Conservation (phyloP, 768 basidiomycete species). For the Gymnopilus dilepis region DNA sequence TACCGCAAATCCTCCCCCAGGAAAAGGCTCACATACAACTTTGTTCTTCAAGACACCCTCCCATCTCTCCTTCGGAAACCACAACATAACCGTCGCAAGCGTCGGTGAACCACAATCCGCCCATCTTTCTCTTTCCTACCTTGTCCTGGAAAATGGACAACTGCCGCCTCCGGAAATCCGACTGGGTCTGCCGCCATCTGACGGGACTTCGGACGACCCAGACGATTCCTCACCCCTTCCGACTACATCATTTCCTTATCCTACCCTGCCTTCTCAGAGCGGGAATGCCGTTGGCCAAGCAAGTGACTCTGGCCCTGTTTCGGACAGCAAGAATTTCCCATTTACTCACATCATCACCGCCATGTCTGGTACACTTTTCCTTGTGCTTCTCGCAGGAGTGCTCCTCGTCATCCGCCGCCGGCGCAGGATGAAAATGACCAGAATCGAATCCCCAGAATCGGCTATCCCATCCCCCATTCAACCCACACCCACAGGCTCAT, state of each 20-base stretch:
- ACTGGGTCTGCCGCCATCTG: neutral
- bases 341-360: neutral
- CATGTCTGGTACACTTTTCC: neutral
- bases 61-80: conserved; percentile 23
- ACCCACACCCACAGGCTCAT: neutral
- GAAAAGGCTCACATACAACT: conserved; percentile 14
- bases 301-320: neutral
- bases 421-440: neutral
- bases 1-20: conserved; percentile 18
- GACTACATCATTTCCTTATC: neutral
- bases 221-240: neutral
- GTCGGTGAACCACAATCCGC: conserved; percentile 13
- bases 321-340: neutral
- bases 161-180: conserved; percentile 1
- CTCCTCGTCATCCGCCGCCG: neutral
- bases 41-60: conserved; percentile 20
- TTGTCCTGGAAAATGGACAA: conserved; percentile 13
- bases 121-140: conserved; percentile 6
- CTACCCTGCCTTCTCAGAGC: neutral
- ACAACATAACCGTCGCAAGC: conserved; percentile 23
- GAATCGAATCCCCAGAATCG: conserved; percentile 1
- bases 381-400: neutral
- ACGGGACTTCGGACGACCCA: neutral
- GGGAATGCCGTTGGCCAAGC: neutral
- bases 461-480: neutral